phyloP scores from a whole-genome alignment of 306 rosid species.

The Herpetospermum pedunculosum region DNA sequence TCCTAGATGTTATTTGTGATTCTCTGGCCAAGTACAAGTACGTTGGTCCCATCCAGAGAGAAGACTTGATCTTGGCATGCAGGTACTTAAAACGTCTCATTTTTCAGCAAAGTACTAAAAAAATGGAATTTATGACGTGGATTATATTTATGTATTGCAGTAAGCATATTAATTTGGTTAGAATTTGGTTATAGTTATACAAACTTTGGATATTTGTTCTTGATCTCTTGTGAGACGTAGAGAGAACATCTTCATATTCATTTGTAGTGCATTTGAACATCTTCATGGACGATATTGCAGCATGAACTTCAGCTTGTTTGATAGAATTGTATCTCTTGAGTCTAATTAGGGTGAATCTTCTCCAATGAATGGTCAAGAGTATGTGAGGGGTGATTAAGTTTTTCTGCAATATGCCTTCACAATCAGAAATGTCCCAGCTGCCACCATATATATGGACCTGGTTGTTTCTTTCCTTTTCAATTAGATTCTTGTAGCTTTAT shows the following conservation, averaged over 20 bases:
- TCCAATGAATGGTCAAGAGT: neutral
- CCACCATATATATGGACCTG: neutral
- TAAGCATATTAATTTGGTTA: neutral
- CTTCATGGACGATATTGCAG: neutral
- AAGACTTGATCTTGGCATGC: slow-evolving; percentile 76
- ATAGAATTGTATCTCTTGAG: neutral
- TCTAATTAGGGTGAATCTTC: neutral
- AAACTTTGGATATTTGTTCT: neutral
- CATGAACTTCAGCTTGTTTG: neutral
- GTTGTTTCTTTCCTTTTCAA: neutral
- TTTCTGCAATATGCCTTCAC: slow-evolving; percentile 1
- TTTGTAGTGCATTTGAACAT: neutral
- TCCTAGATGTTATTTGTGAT: slow-evolving; percentile 66
- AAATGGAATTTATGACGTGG: neutral
- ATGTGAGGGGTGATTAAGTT: neutral
- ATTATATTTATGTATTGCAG: neutral
- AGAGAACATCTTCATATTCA: neutral
- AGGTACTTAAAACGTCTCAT: slow-evolving; percentile 32
- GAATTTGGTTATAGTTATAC: neutral
- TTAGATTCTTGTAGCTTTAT: neutral
- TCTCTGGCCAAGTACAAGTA: slow-evolving; percentile 81
- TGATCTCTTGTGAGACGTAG: neutral
- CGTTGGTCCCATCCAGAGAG: slow-evolving; percentile 85
- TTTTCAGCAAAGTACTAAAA: neutral
- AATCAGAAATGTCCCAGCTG: neutral